Evolutionary conservation across 192 early-diverging fungal genomes (phyloP), one percentile per base, ranked within the genome.

Genomic region (Allomyces macrogynus): DNA sequence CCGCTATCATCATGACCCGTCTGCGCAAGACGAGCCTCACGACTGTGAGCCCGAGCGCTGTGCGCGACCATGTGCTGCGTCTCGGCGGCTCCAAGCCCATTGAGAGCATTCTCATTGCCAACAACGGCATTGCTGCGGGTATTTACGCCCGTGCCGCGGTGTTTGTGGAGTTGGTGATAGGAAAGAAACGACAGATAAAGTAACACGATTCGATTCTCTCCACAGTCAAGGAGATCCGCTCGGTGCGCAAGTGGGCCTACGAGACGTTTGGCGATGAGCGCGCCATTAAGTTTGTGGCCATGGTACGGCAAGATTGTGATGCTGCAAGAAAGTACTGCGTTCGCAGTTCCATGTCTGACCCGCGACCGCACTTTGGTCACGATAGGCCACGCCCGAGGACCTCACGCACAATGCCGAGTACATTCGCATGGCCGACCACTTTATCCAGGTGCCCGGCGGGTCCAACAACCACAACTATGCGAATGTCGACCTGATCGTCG

Each of bases 391-490:
- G 43, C 92, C 92, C 24, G 93, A 99, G 69, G 95, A 99, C 80
- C 80, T 99, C 67, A 87, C 85, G 72, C 88, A 88, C 64, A 99
- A 99, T 69, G 93, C 95, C 62, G 95, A 99, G 81, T 99, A 92
- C 76, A 95, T 99, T 73, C 86, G 95, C 65, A 93, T 95, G 93
- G 93, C 95, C 1, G 95, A 99, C 75, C 89, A 96, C 78, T 99
- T 89, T 71, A 89, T 99, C 64, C 91, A 97, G 75, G 91, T 99
- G 12, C 95, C 95, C 20, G 93, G 95, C 67, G 95, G 95, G 61
- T 87, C 90, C 67, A 87, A 87, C 79, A 95, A 99, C 80, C 92
- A 97, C 84, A 99, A 99, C 83, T 99, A 99, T 70, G 89, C 92
- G 23, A 99, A 99, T 68, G 93, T 99, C 60, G 90, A 94, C 67